Base-by-base conservation (phyloP, 108 stramenopile species). In the Bacterosira constricta region DNA sequence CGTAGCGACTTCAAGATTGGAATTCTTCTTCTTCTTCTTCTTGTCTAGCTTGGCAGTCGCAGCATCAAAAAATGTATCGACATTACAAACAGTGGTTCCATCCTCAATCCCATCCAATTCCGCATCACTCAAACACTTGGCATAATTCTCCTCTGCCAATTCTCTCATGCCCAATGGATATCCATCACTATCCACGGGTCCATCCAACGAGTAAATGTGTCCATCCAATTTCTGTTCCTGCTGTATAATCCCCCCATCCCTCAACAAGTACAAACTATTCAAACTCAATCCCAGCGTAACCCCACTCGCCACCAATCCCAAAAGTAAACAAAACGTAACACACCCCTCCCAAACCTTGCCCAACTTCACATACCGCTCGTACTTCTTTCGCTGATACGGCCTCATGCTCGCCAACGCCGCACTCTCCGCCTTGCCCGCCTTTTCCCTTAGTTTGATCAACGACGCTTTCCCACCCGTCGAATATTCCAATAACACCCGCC, bases 181-280 rank as follows among this genome's bases (percentile, higher is more conserved):
- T 47, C 68, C 67, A 61, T 77, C 67, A 15, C 5, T 21, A 30
- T 77, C 76, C 3, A 41, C 63, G 13, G 67, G 66, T 39, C 76
- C 76, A 21, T 77, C 76, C 13, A 77, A 18, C 9, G 76, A 77
- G 47, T 77, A 69, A 63, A 77, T 77, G 31, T 55, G 60, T 35
- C 76, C 76, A 54, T 69, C 68, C 1, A 73, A 25, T 8, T n/a
- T 25, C 0, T 50, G 49, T 12, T 9, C 57, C 26, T 17, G 12
- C 12, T 30, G 13, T 3, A 25, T 26, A 18, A 17, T 29, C 38
- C 15, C 50, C 10, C 18, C 46, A 41, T 34, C 45, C 34, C 27
- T 34, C 38, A 25, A 51, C 5, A 15, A 20, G 1, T 59, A 29
- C 13, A 61, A 56, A 6, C 35, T 32, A 51, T 47, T 35, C 36